phyloP scores from a whole-genome alignment of 2,329 filamentous ascomycete species.

The Calonectria pseudoreteaudii region DNA sequence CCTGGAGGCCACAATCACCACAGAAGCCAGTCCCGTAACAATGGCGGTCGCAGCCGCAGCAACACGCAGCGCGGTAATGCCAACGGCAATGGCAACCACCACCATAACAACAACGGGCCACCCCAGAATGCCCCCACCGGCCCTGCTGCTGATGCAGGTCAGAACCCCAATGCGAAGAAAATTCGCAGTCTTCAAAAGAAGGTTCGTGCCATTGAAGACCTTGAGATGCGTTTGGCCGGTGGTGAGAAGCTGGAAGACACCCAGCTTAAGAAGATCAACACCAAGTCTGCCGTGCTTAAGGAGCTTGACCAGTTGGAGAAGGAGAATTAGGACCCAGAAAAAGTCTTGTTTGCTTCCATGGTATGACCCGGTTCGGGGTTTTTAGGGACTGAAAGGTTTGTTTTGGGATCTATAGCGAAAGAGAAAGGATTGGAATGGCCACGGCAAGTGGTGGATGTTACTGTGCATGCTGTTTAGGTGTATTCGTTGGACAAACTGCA shows the following conservation, averaged over 20 bases:
- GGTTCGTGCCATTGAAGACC: conserved; percentile 95
- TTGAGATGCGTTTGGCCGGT: conserved; percentile 94
- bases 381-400: background rate
- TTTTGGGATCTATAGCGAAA: conserved; percentile 12
- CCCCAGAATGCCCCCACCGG: conserved; percentile 52
- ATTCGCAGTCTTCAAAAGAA: conserved; percentile 94
- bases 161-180: conserved; percentile 90
- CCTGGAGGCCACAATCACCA: conserved; percentile 44
- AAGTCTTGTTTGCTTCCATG: background rate
- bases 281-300: conserved; percentile 84
- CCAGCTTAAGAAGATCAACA: conserved; percentile 97
- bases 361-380: background rate
- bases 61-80: conserved; percentile 57
- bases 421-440: conserved; percentile 17
- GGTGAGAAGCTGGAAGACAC: conserved; percentile 99
- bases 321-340: conserved; percentile 37
- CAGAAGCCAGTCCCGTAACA: conserved; percentile 68
- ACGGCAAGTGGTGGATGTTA: background rate
- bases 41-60: conserved; percentile 62
- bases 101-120: conserved; percentile 33
- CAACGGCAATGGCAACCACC: conserved; percentile 29
- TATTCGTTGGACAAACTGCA: conserved; percentile 23
- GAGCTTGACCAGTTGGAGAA: conserved; percentile 75
- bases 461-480: conserved; percentile 14
- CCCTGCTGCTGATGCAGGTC: conserved; percentile 59